Conservation (phyloP, 1,284 basidiomycete genomes). For the Stygiomarasmius scandens region DNA sequence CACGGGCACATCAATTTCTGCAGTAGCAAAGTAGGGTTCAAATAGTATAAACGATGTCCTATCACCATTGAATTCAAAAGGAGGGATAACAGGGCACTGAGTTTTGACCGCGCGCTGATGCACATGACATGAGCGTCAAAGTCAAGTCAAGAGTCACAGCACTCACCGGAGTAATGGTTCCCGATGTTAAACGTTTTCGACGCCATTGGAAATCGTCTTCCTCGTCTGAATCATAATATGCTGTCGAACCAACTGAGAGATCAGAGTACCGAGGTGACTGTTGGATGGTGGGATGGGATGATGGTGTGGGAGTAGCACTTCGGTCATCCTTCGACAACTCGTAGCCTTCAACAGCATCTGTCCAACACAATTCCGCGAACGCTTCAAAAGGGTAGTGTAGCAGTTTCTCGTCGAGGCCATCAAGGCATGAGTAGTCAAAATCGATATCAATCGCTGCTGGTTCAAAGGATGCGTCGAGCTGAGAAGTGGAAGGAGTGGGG, state of each 20-base stretch:
- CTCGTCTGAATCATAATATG: not conserved
- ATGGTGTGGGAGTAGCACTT: not conserved
- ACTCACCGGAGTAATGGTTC: not conserved
- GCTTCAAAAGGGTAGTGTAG: slow-evolving; percentile 12
- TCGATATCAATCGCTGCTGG: slow-evolving; percentile 4
- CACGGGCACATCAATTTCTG: not conserved
- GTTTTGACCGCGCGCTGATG: not conserved
- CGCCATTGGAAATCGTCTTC: not conserved
- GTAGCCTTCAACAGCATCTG: slow-evolving; percentile 11
- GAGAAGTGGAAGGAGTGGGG: slow-evolving; percentile 5
- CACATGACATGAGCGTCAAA: not conserved
- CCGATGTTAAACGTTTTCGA: not conserved
- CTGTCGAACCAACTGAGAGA: not conserved
- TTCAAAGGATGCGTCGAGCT: not conserved
- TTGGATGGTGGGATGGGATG: not conserved
- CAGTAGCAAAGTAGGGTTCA: not conserved
- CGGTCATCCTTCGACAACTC: no score
- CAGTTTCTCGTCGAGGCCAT: slow-evolving; percentile 17
- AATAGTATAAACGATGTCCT: slow-evolving; percentile 1
- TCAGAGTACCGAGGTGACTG: not conserved
- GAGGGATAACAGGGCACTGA: not conserved
- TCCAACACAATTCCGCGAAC: slow-evolving; percentile 17
- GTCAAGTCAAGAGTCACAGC: not conserved
- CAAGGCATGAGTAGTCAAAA: slow-evolving; percentile 18
- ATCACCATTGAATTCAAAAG: not conserved